Evolutionary conservation across 2,329 filamentous ascomycete species (phyloP), one percentile per base, ranked within the genome.

Genomic region (Lecanicillium sp.): DNA sequence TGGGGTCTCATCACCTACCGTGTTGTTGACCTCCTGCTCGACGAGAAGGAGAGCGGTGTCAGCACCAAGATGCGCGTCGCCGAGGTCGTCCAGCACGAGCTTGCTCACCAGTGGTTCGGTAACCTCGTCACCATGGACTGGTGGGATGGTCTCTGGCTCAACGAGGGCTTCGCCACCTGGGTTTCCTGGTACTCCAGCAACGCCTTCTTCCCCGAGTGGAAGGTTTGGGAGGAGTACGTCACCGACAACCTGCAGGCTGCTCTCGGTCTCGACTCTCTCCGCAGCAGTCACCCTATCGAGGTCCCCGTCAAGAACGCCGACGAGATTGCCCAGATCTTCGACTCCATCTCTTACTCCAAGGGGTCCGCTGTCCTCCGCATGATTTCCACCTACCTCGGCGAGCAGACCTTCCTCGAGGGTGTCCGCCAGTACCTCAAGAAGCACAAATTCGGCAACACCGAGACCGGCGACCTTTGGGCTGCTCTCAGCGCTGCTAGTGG

Each of bases 81-180:
- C 44, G 91, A 96, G 67, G 89, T 93, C 33, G 91, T 97, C 23
- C 90, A 96, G 74, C 91, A 97, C 71, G 91, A 97, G 67, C 75
- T 97, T 62, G 91, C 91, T 33, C 91, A 97, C 69, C 91, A 96
- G 68, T 97, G 91, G 91, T 97, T 97, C 62, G 91, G 91, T 54
- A 96, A 97, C 70, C 72, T 96, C 45, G 91, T 96, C 23, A 96
- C 91, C 45, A 96, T 96, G 90, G 90, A 95, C 66, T 96, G 94
- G 77, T 97, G 91, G 91, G 90, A 96, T 67, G 91, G 90, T 47
- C 73, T 97, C 7, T 97, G 91, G 91, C 79, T 97, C 46, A 97
- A 97, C 66, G 89, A 95, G 65, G 89, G 89, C 32, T 95, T 95
- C 60, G 89, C 89, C 26, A 67, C 65, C 8, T 67, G 67, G 67